Evolutionary conservation across 495 filamentous ascomycete genomes (phyloP).

Genomic region (Bacidia gigantensis): DNA sequence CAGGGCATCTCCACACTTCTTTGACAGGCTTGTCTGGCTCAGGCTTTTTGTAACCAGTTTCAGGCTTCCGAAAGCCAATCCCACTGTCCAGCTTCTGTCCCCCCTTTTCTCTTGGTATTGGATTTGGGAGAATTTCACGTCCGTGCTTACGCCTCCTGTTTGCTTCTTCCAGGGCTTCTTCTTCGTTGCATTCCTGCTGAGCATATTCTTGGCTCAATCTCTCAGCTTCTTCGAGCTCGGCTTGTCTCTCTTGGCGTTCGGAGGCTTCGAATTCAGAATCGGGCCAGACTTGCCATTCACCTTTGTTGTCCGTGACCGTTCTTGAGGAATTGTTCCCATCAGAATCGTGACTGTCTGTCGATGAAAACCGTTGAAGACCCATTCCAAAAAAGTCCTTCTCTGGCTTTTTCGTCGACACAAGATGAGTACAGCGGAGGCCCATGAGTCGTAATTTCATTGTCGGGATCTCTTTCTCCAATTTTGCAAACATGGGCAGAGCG

Average conservation of each 20-base stretch:
- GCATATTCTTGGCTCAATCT: constrained; percentile 45
- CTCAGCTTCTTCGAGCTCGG: constrained; percentile 52
- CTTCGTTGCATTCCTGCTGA: constrained; percentile 1
- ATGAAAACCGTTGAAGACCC: constrained; percentile 28
- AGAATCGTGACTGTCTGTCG: background rate
- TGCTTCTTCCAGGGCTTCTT: constrained; percentile 17
- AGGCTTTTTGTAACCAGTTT: constrained; percentile 1
- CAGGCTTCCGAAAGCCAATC: constrained; percentile 7
- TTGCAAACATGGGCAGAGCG: constrained; percentile 68
- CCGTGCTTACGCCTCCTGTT: constrained; percentile 29
- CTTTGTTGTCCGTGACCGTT: constrained; percentile 14
- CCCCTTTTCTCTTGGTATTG: constrained; percentile 16
- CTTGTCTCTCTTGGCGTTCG: constrained; percentile 47
- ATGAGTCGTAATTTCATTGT: constrained; percentile 72
- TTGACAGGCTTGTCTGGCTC: background rate
- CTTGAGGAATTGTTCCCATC: background rate
- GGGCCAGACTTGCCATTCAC: constrained; percentile 53
- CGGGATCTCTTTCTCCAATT: constrained; percentile 75
- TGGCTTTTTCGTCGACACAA: constrained; percentile 71
- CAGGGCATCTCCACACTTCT: constrained; percentile 67
- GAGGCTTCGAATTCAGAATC: constrained; percentile 56
- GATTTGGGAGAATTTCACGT: constrained; percentile 37
- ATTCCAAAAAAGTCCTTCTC: constrained; percentile 58
- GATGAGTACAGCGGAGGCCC: constrained; percentile 74
- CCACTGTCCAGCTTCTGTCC: constrained; percentile 18